These are phyloP conservation scores for Tricholoma matsutake DNA, from an alignment of 768 basidiomycete species.

Conservation along the genomic window DNA sequence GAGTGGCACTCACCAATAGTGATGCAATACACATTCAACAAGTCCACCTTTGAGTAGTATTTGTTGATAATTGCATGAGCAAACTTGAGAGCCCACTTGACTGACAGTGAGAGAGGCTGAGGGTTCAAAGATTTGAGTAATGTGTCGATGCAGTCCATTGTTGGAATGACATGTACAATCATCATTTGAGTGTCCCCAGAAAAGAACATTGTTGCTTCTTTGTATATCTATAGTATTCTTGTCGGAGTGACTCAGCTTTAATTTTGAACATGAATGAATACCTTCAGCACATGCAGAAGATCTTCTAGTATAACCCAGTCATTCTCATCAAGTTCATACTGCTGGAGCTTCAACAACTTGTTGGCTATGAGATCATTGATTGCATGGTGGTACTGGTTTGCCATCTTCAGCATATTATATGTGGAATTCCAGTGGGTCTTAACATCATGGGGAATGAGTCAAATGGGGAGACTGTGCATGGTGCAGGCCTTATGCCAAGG, in stretches of 20 bases:
- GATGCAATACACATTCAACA: conserved; percentile 22
- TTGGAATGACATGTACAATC: conserved; percentile 33
- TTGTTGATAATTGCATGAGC: conserved; percentile 23
- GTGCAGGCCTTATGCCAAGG: conserved; percentile 13
- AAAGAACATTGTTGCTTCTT: conserved; percentile 30
- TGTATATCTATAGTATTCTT: conserved; percentile 23
- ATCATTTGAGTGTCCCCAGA: conserved; percentile 17
- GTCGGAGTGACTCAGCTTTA: neutral
- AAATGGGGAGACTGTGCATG: neutral
- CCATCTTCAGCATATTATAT: conserved; percentile 27
- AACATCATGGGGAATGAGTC: conserved; percentile 28
- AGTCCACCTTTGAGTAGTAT: conserved; percentile 25
- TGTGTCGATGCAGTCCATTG: conserved; percentile 33
- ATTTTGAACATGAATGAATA: conserved; percentile 10
- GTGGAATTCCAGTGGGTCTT: neutral
- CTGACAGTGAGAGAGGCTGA: conserved; percentile 7
- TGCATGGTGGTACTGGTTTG: conserved; percentile 21
- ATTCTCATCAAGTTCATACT: conserved; percentile 13
- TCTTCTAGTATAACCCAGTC: conserved; percentile 29
- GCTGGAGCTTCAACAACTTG: conserved; percentile 7
- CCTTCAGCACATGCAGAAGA: conserved; percentile 23
- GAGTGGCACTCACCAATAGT: conserved; percentile 23
- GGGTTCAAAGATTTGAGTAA: conserved; percentile 2
- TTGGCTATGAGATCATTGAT: conserved; percentile 21
- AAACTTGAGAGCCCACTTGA: conserved; percentile 16